These are phyloP conservation scores for Ustilago nuda DNA, from an alignment of 1,284 basidiomycete species.

Conservation along the genomic window DNA sequence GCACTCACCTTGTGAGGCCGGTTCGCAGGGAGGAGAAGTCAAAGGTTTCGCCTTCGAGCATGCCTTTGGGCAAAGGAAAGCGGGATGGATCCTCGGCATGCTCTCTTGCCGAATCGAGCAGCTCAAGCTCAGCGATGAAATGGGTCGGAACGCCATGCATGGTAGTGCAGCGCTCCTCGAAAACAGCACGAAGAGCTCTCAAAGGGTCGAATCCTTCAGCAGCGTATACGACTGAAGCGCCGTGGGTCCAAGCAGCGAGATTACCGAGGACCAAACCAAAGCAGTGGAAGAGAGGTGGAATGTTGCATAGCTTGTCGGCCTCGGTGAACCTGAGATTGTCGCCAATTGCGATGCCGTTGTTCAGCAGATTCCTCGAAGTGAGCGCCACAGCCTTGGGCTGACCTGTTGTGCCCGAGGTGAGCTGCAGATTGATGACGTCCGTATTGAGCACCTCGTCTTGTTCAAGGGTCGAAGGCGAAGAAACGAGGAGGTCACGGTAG, in stretches of 20 bases:
- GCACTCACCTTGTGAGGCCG: constrained; percentile 75
- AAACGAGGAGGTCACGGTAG: constrained; percentile 55
- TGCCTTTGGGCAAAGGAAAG: constrained; percentile 30
- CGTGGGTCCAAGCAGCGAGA: constrained; percentile 81
- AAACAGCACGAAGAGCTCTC: constrained; percentile 77
- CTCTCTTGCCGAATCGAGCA: constrained; percentile 74
- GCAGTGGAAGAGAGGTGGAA: constrained; percentile 73
- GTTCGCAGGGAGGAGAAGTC: constrained; percentile 72
- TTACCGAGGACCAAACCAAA: constrained; percentile 87
- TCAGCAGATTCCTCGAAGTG: constrained; percentile 77
- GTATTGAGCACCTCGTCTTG: constrained; percentile 72
- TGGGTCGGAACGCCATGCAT: constrained; percentile 87
- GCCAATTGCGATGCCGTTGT: constrained; percentile 80
- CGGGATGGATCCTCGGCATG: constrained; percentile 25
- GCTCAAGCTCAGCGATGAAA: constrained; percentile 75
- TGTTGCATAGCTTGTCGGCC: constrained; percentile 50
- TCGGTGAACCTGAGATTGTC: constrained; percentile 74
- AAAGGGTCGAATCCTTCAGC: constrained; percentile 76
- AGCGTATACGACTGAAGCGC: constrained; percentile 80
- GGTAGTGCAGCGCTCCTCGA: constrained; percentile 78
- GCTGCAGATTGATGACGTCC: constrained; percentile 80
- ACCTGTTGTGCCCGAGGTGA: constrained; percentile 49
- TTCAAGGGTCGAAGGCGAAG: constrained; percentile 75
- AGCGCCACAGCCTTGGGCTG: constrained; percentile 60
- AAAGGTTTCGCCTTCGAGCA: constrained; percentile 41